These are phyloP conservation scores for Pugionium cornutum DNA, from an alignment of 345 rosid genomes.

Conservation along the genomic window DNA sequence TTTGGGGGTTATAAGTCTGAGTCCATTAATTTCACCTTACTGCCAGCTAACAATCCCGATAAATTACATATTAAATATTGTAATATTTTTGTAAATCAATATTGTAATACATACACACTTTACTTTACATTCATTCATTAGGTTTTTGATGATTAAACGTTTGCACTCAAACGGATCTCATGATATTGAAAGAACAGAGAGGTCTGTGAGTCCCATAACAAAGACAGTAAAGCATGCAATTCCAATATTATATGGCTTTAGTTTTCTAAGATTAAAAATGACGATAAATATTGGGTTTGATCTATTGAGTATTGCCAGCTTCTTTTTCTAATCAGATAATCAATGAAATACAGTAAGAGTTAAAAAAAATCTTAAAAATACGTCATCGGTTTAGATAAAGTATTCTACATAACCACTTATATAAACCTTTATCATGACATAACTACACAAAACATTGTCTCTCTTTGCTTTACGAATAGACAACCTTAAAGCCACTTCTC, in stretches of 20 bases:
- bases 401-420: constrained; percentile 27
- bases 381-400: constrained; percentile 36
- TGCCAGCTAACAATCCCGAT: constrained; percentile 49
- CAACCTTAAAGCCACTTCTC: neutral
- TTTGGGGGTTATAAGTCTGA: constrained; percentile 23
- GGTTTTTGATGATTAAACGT: too few species aligned
- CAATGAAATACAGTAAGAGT: constrained; percentile 12
- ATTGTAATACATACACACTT: constrained; percentile 19
- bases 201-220: too few species aligned
- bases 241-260: too few species aligned
- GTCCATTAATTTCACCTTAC: constrained; percentile 44
- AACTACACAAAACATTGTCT: constrained; percentile 28
- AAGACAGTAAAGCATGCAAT: too few species aligned
- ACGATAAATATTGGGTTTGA: too few species aligned
- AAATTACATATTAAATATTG: constrained; percentile 26
- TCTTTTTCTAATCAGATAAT: too few species aligned
- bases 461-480: constrained; percentile 21
- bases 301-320: too few species aligned
- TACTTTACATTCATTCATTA: constrained; percentile 20
- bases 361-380: constrained; percentile 2
- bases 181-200: too few species aligned
- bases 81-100: too few species aligned
- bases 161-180: too few species aligned
- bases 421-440: constrained; percentile 31
- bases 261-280: too few species aligned